phyloP scores from a whole-genome alignment of 2,329 filamentous ascomycete species.

The Westerdykella sp. region DNA sequence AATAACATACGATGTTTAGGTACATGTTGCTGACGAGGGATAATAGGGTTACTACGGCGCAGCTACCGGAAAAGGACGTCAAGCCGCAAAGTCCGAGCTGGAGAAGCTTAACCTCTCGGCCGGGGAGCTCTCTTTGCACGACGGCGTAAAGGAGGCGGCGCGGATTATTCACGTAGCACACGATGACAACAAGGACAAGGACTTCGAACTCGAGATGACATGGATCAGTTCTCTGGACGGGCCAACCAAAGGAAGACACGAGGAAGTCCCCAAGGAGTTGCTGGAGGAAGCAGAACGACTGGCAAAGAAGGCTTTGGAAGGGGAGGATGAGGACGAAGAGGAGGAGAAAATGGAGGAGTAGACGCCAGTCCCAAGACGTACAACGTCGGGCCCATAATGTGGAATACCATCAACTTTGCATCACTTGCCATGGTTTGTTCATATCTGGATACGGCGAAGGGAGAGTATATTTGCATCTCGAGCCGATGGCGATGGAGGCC shows the following conservation, averaged over 20 bases:
- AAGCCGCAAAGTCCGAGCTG: constrained; percentile 94
- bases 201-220: constrained; percentile 98
- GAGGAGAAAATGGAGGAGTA: constrained; percentile 84
- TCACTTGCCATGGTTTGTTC: no score
- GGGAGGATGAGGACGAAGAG: constrained; percentile 76
- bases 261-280: constrained; percentile 87
- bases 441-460: no score
- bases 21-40: neutral
- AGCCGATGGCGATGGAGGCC: no score
- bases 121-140: constrained; percentile 68
- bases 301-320: constrained; percentile 84
- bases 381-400: no score
- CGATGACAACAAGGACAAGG: constrained; percentile 99
- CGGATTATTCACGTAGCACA: constrained; percentile 96
- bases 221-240: constrained; percentile 86
- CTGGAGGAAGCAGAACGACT: constrained; percentile 86
- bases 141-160: constrained; percentile 93
- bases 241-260: constrained; percentile 85
- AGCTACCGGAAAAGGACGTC: constrained; percentile 91
- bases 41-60: constrained; percentile 86
- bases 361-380: no score
- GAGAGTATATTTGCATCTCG: no score
- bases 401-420: no score
- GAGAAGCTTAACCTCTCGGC: constrained; percentile 90
- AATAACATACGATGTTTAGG: neutral